Evolutionary conservation across 2,329 filamentous ascomycete species (phyloP).

Genomic region (Periconia sp.): DNA sequence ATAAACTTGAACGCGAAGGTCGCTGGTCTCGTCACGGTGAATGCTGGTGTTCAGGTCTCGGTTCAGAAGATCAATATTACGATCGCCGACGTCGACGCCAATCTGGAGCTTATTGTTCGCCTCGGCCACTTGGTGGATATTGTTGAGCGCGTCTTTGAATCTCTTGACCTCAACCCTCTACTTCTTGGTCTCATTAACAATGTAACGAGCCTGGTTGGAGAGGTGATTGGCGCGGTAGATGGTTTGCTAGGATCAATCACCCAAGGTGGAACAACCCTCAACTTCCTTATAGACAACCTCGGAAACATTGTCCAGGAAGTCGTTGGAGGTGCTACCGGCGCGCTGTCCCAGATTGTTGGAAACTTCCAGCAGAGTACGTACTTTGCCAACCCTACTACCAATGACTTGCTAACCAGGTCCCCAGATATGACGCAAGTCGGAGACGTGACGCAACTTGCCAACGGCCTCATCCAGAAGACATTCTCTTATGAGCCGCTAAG

Average conservation of each 20-base stretch:
- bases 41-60: conserved; percentile 56
- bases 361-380: conserved; percentile 54
- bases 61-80: conserved; percentile 65
- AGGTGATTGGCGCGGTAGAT: conserved; percentile 63
- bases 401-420: conserved; percentile 2
- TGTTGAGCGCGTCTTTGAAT: conserved; percentile 65
- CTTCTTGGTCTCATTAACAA: conserved; percentile 63
- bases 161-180: conserved; percentile 66
- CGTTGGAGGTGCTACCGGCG: conserved; percentile 51
- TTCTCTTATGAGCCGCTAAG: conserved; percentile 59
- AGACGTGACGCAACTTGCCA: conserved; percentile 41
- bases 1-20: conserved; percentile 66
- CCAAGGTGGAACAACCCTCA: conserved; percentile 60
- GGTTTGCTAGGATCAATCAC: conserved; percentile 65
- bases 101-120: conserved; percentile 65
- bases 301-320: conserved; percentile 69
- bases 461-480: conserved; percentile 57
- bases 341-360: conserved; percentile 62
- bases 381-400: neutral
- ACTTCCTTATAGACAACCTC: conserved; percentile 66
- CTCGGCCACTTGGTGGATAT: conserved; percentile 66
- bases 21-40: conserved; percentile 62
- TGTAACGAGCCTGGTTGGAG: conserved; percentile 58
- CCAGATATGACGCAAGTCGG: conserved; percentile 64
- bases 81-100: conserved; percentile 63